Conservation (phyloP, 495 filamentous ascomycete species). For the Penicillium herquei region DNA sequence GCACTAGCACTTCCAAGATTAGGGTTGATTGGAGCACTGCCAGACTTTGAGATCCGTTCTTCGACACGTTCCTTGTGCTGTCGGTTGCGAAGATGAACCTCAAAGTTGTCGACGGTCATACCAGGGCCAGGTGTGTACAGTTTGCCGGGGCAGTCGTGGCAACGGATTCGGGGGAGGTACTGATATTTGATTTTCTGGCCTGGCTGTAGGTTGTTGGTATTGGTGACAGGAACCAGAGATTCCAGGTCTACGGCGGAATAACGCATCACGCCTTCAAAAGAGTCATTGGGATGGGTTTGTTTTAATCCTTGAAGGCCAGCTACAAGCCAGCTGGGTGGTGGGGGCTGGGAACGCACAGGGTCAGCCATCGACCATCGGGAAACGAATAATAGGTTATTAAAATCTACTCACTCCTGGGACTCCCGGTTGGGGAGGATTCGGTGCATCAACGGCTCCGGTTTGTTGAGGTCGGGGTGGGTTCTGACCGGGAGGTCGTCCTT, state of each 20-base stretch:
- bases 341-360: conserved; percentile 52
- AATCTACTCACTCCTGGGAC: conserved; percentile 57
- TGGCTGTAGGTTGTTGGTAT: conserved; percentile 48
- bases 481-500: conserved; percentile 32
- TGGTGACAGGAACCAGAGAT: conserved; percentile 55
- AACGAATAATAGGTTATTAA: conserved; percentile 9
- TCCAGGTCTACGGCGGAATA: conserved; percentile 70
- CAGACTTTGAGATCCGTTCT: conserved; percentile 38
- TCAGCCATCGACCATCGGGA: conserved; percentile 19
- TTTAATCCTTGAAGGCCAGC: conserved; percentile 62
- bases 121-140: conserved; percentile 86
- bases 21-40: conserved; percentile 4
- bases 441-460: conserved; percentile 62
- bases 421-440: conserved; percentile 53
- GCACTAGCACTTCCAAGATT: conserved; percentile 19
- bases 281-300: conserved; percentile 66
- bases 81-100: conserved; percentile 81
- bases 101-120: conserved; percentile 81
- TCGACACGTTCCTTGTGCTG: conserved; percentile 75
- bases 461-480: conserved; percentile 45
- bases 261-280: conserved; percentile 85
- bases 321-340: conserved; percentile 78
- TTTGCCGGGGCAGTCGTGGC: conserved; percentile 89
- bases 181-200: conserved; percentile 59
- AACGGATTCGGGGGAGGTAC: conserved; percentile 82